Conservation (phyloP, 495 filamentous ascomycete genomes). For the Neurospora hispaniola region DNA sequence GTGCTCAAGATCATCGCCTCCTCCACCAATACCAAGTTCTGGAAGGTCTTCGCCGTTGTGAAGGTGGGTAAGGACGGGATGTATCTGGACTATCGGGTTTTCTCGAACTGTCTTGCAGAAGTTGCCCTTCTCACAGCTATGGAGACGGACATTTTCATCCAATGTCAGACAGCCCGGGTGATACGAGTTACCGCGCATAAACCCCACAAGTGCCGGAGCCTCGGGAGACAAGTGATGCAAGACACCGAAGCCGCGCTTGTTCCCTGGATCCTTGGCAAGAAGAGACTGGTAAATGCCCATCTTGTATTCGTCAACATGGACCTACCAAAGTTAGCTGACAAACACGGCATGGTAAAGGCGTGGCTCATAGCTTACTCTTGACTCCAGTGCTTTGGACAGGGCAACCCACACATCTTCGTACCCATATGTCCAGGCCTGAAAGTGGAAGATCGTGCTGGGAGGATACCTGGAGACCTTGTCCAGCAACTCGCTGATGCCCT, state of each 20-base stretch:
- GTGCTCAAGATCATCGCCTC: conserved; percentile 61
- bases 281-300: conserved; percentile 62
- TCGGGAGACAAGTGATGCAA: conserved; percentile 40
- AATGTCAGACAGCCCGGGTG: conserved; percentile 63
- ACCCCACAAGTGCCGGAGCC: conserved; percentile 62
- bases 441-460: conserved; percentile 66
- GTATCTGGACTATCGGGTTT: conserved; percentile 60
- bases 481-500: conserved; percentile 67
- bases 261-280: conserved; percentile 19
- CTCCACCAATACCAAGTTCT: conserved; percentile 71
- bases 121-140: conserved; percentile 74
- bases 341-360: neutral
- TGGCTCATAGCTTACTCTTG: conserved; percentile 37
- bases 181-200: conserved; percentile 58
- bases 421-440: conserved; percentile 89
- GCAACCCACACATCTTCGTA: conserved; percentile 88
- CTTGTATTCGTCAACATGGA: conserved; percentile 81
- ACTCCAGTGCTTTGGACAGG: conserved; percentile 55
- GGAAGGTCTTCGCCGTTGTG: conserved; percentile 47
- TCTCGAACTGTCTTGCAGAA: conserved; percentile 47
- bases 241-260: conserved; percentile 15
- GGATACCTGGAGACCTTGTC: conserved; percentile 60
- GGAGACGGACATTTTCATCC: conserved; percentile 55
- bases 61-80: conserved; percentile 56
- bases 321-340: conserved; percentile 30